Evolutionary conservation across 2,329 filamentous ascomycete genomes (phyloP).

Genomic region (Elsinoe ampelina): DNA sequence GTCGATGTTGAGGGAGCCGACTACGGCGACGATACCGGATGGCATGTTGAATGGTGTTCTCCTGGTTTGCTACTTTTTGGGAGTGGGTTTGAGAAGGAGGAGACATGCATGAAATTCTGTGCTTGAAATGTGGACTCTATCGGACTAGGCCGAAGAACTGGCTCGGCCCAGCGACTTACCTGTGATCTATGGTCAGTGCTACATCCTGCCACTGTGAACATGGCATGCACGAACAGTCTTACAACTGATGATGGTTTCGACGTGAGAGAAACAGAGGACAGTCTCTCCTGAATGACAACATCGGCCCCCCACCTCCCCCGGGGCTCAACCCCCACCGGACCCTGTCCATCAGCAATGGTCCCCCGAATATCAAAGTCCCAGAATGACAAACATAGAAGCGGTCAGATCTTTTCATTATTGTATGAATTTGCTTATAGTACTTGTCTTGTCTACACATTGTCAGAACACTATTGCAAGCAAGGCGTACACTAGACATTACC

Average conservation of each 20-base stretch:
- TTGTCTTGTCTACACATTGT: too few species aligned
- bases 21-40: slow-evolving; percentile 50
- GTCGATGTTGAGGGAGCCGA: slow-evolving; percentile 92
- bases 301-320: not conserved
- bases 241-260: too few species aligned
- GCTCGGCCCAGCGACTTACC: too few species aligned
- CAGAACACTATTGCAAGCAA: too few species aligned
- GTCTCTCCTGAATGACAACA: not conserved
- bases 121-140: not conserved
- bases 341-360: not conserved
- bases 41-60: not conserved
- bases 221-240: too few species aligned
- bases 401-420: not conserved
- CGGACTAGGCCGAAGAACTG: not conserved
- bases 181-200: too few species aligned
- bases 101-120: not conserved
- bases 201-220: too few species aligned
- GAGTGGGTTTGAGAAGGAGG: too few species aligned
- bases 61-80: too few species aligned
- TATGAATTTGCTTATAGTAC: not conserved
- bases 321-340: not conserved
- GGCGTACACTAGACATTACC: too few species aligned
- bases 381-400: slow-evolving; percentile 4
- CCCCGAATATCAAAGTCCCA: slow-evolving; percentile 1
- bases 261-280: not conserved